phyloP scores from a whole-genome alignment of 768 basidiomycete genomes.

The Leccinum imitatum region DNA sequence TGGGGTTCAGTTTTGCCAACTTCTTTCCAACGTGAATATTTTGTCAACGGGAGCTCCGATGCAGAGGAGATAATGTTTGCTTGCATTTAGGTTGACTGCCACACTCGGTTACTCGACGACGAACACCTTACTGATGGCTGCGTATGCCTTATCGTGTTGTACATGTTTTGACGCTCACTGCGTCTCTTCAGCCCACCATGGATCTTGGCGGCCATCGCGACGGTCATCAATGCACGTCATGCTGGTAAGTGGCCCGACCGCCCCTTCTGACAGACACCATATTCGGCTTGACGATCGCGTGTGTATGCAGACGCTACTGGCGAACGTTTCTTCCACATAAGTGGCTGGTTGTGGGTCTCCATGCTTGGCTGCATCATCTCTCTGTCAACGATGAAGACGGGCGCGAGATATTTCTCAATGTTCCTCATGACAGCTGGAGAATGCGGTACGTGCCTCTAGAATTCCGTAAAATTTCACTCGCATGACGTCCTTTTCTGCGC shows the following conservation, averaged over 20 bases:
- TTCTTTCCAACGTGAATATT: constrained; percentile 53
- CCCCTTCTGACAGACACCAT: background rate
- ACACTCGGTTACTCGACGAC: constrained; percentile 65
- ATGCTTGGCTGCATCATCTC: constrained; percentile 62
- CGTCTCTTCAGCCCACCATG: constrained; percentile 54
- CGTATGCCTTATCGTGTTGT: constrained; percentile 38
- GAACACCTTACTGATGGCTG: constrained; percentile 56
- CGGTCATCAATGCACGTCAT: constrained; percentile 53
- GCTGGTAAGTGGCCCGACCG: constrained; percentile 34
- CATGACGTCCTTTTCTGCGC: background rate
- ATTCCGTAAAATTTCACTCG: background rate
- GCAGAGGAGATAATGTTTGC: background rate
- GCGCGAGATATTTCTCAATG: constrained; percentile 57
- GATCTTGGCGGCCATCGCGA: constrained; percentile 50
- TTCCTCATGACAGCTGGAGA: constrained; percentile 47
- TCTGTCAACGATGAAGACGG: constrained; percentile 48
- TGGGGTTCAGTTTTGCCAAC: constrained; percentile 60
- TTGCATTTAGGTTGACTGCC: constrained; percentile 45
- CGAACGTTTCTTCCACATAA: constrained; percentile 64
- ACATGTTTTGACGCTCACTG: background rate
- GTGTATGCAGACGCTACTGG: constrained; percentile 49
- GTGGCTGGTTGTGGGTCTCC: constrained; percentile 57
- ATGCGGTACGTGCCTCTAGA: constrained; percentile 30
- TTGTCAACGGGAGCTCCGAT: background rate
- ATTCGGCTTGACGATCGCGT: background rate